Evolutionary conservation across 345 rosid species (phyloP), one percentile per base, ranked within the genome.

Genomic region (Gossypium bickii): DNA sequence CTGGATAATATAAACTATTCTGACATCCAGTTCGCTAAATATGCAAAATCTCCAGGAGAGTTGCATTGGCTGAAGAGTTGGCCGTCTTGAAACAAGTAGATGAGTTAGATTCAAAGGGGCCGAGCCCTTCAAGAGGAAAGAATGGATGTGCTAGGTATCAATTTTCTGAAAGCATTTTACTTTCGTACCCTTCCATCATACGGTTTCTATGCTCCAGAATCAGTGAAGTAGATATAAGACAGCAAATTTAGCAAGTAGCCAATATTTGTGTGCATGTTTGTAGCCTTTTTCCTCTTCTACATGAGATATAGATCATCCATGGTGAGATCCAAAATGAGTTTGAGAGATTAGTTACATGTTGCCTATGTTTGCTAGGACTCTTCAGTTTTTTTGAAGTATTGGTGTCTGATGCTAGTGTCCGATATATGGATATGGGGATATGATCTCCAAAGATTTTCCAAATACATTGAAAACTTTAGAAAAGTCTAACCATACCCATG

Each of bases 1-100:
- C 52, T 22, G 53, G 61, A 20, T 66, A 27, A 52, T 69, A 29
- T 15, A 67, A 62, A 55, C 44, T 27, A 57, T 70, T 24, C 20
- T 66, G 18, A 25, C 69, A 66, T 20, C 55, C 62, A 47, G 74
- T 74, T 52, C n/a, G 27, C 60, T 78, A 17, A 56, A 61, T 13
- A 38, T 61, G 61, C 20, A 38, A 60, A 25, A 78, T 77, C 67
- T 74, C 52, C 87, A 95, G 99, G 85, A 87, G 99, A 77, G 97
- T 97, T 80, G 99, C 97, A 34, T 79, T 93, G 71, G 99, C 93
- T 0, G 99, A 95, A 81, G 99, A 95, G 83, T 82, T 95, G 75
- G 89, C 94, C 25, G 84, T 93, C 74, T 83, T 95, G 87, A 90
- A 85, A 85, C 97, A 95, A 87, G 97, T 86, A 59, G 97, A 90